phyloP scores from a whole-genome alignment of 192 early-diverging fungal genomes.

The Mortierella hygrophila region DNA sequence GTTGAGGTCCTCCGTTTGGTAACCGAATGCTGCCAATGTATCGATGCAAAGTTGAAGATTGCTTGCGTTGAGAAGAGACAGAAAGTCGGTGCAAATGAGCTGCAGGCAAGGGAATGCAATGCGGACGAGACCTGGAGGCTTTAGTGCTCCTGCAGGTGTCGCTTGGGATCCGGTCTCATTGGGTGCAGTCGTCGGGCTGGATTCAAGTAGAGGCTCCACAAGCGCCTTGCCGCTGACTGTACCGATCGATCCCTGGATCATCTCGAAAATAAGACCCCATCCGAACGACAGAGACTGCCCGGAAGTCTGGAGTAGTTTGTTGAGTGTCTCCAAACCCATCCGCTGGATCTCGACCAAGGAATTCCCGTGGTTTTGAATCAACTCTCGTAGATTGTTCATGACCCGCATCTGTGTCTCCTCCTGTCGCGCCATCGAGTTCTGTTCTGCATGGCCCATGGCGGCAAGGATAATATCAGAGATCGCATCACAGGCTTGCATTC shows the following conservation, averaged over 20 bases:
- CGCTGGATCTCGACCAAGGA: constrained; percentile 81
- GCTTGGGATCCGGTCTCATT: constrained; percentile 14
- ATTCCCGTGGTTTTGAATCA: constrained; percentile 61
- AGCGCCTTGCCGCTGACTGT: neutral
- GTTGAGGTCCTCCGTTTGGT: constrained; percentile 91
- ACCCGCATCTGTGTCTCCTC: constrained; percentile 79
- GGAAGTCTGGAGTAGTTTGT: constrained; percentile 90
- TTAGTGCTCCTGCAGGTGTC: constrained; percentile 14
- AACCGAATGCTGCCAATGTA: constrained; percentile 83
- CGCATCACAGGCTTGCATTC: constrained; percentile 82
- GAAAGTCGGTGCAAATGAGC: constrained; percentile 95
- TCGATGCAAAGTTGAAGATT: constrained; percentile 87
- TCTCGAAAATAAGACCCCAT: constrained; percentile 93
- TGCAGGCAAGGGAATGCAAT: constrained; percentile 94
- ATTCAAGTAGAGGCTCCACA: constrained; percentile 13
- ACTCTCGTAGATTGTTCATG: constrained; percentile 69
- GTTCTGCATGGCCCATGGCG: constrained; percentile 75
- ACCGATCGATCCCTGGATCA: constrained; percentile 72
- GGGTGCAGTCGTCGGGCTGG: neutral
- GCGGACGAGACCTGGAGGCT: constrained; percentile 68
- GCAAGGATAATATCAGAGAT: constrained; percentile 82
- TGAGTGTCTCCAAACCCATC: constrained; percentile 88
- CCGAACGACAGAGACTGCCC: constrained; percentile 88
- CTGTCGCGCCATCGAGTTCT: constrained; percentile 69
- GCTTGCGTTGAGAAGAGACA: constrained; percentile 80